These are phyloP conservation scores for Bacidia rubella DNA, from an alignment of 495 filamentous ascomycete species.

Conservation along the genomic window DNA sequence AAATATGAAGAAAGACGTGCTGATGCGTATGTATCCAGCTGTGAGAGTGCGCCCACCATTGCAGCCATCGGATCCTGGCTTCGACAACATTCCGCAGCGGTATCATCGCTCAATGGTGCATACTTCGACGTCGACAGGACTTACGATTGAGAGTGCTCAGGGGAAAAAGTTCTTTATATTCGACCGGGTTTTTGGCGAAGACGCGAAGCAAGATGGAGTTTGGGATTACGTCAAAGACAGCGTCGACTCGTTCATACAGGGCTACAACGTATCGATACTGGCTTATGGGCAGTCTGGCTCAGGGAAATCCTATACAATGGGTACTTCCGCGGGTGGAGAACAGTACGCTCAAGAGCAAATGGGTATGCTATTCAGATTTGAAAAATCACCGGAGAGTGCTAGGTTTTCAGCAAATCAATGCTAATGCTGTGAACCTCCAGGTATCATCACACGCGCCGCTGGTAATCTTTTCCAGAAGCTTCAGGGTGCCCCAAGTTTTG, in stretches of 20 bases:
- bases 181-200: conserved; percentile 82
- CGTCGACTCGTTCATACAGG: conserved; percentile 79
- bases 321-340: conserved; percentile 77
- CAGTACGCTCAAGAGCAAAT: conserved; percentile 60
- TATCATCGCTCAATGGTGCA: conserved; percentile 91
- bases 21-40: conserved; percentile 36
- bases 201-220: conserved; percentile 73
- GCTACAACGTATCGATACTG: conserved; percentile 97
- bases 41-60: conserved; percentile 90
- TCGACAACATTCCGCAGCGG: conserved; percentile 85
- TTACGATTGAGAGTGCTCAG: conserved; percentile 80
- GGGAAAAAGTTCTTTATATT: conserved; percentile 92
- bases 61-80: conserved; percentile 73
- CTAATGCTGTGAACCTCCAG: conserved; percentile 30
- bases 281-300: conserved; percentile 98
- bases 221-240: conserved; percentile 94
- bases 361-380: conserved; percentile 44
- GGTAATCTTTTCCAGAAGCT: conserved; percentile 79
- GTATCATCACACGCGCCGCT: conserved; percentile 87
- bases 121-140: conserved; percentile 66
- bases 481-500: conserved; percentile 39
- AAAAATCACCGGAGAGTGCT: neutral
- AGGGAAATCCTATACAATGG: conserved; percentile 99
- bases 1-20: conserved; percentile 15
- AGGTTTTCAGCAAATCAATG: neutral